phyloP scores from a whole-genome alignment of 208 protist genomes.

The Trypanosoma platydactyli region DNA sequence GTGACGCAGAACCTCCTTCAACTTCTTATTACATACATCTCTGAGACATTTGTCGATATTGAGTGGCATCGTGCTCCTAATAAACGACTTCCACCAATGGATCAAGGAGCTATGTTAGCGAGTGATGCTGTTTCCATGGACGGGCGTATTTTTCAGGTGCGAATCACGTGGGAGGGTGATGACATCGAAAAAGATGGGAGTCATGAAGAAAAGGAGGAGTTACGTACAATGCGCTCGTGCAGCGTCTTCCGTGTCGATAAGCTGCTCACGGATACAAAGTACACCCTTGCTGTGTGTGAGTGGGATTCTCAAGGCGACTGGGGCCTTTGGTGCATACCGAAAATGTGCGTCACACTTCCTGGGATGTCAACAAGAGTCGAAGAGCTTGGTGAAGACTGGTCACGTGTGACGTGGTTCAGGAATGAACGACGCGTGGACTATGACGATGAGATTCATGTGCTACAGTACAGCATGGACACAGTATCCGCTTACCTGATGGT shows the following conservation, averaged over 20 bases:
- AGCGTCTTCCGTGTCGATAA: conserved; percentile 79
- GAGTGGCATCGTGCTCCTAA: conserved; percentile 87
- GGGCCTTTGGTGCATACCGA: conserved; percentile 84
- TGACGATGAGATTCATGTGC: conserved; percentile 83
- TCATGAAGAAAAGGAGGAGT: conserved; percentile 57
- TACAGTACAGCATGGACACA: conserved; percentile 72
- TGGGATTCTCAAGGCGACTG: conserved; percentile 89
- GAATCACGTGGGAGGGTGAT: conserved; percentile 64
- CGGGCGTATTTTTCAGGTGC: conserved; percentile 75
- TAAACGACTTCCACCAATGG: conserved; percentile 58
- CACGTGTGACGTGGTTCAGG: conserved; percentile 64
- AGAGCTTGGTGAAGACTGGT: conserved; percentile 84
- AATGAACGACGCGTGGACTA: conserved; percentile 70
- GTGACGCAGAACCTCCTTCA: conserved; percentile 93
- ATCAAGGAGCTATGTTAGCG: conserved; percentile 56
- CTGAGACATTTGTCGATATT: conserved; percentile 88
- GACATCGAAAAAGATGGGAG: conserved; percentile 26
- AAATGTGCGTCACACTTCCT: conserved; percentile 82
- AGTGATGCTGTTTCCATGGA: conserved; percentile 57
- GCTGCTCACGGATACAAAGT: conserved; percentile 85
- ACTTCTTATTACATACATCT: conserved; percentile 86
- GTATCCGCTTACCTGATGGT: conserved; percentile 75
- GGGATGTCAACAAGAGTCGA: conserved; percentile 56
- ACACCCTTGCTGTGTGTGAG: conserved; percentile 88
- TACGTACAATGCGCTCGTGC: conserved; percentile 69